Percentiles rank a stretch among this genome's conserved stretches.
Conservation (phyloP, 2,329 filamentous ascomycete genomes). For the Pestalotiopsis sp. region DNA sequence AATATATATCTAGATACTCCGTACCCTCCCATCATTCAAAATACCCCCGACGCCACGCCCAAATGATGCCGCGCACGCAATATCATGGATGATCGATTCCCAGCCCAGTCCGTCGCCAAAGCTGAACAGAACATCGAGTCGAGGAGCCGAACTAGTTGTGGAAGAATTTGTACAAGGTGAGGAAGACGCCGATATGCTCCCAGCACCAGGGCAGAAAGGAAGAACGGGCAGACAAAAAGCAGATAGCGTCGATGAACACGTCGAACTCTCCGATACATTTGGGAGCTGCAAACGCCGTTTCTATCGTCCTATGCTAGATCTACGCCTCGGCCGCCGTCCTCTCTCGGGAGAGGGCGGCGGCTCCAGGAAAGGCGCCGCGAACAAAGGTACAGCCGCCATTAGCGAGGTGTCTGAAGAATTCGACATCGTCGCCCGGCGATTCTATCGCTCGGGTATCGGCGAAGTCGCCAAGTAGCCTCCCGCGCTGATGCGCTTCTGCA, state of each 20-base stretch:
- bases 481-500: constrained; percentile 80
- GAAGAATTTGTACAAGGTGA: constrained; percentile 5
- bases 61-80: not conserved
- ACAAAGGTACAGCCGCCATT: constrained; percentile 12
- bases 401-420: constrained; percentile 17
- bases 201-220: constrained; percentile 1
- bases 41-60: constrained; percentile 6
- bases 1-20: constrained; percentile 3
- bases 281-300: constrained; percentile 34
- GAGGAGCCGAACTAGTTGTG: not conserved
- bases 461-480: constrained; percentile 72
- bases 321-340: constrained; percentile 21
- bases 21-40: not conserved
- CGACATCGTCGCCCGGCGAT: constrained; percentile 33
- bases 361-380: constrained; percentile 20
- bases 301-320: constrained; percentile 32
- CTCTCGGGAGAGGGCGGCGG: constrained; percentile 18
- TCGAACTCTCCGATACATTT: constrained; percentile 27
- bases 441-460: constrained; percentile 58
- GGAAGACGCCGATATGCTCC: not conserved
- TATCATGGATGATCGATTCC: not conserved
- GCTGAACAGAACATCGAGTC: constrained; percentile 9
- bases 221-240: constrained; percentile 22
- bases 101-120: constrained; percentile 7
- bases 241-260: constrained; percentile 22